Evolutionary conservation across 148 eudicot species (phyloP), one percentile per base, ranked within the genome.

Genomic region (Amaranthus palmeri): DNA sequence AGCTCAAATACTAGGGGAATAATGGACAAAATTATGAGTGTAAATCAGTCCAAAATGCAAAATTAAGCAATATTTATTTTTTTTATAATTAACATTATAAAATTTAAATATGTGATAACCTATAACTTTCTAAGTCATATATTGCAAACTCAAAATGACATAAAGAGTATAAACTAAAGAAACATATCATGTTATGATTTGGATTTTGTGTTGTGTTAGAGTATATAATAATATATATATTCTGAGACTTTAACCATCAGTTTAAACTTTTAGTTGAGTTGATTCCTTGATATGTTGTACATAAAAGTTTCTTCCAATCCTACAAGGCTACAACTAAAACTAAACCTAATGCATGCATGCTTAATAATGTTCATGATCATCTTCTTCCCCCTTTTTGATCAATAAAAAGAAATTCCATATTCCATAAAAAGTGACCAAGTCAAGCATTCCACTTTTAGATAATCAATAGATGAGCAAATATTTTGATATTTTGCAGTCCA

Each of bases 361-460:
- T 12, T 6, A 18, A 60, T 6, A 18, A 60, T 68, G 61, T 45
- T 17, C 61, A 55, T 57, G 10, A 51, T 11, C 17, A 44, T 54
- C 41, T 6, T 49, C 3, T 36, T 41, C 42, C 53, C 43, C 13
- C 41, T 53, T 14, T 53, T 18, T n/a, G 14, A 43, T 12, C 17
- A 15, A 52, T 49, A 54, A 54, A 65, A 63, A 58, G 65, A 57
- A 12, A 50, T 11, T 42, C 72, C 55, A 74, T 61, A 74, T 9
- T 59, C 47, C 72, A 44, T 13, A 56, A 67, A 67, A 74, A 74
- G 71, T 47, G 77, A 15, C 10, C 36, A 65, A 61, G 62, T 58
- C 57, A 47, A 74, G 71, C 44, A 66, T 12, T 55, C 61, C 36
- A 25, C 36, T 68, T 75, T 68, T 51, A 72, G 60, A 45, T 41